Evolutionary conservation across 805 yeast genomes (phyloP).

Genomic region (Candida verbasci): DNA sequence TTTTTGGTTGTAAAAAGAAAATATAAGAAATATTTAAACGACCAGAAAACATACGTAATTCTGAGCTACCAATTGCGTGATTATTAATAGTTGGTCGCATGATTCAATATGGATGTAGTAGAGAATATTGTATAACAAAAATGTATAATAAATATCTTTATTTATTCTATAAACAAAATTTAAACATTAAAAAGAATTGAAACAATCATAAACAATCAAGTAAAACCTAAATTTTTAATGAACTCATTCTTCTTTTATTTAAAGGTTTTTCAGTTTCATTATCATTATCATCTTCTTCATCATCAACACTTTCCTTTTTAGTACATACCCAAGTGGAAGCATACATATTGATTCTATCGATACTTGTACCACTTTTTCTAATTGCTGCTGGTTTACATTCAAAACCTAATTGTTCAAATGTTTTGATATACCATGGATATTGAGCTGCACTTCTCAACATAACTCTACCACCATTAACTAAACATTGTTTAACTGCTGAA

Average conservation of each 20-base stretch:
- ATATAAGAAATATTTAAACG: too few relatives aligned
- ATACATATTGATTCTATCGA: slow-evolving; percentile 82
- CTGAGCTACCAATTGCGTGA: too few relatives aligned
- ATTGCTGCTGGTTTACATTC: slow-evolving; percentile 65
- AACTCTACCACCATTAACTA: slow-evolving; percentile 67
- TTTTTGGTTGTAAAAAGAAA: neutral
- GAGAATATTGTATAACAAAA: too few relatives aligned
- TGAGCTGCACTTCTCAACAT: slow-evolving; percentile 71
- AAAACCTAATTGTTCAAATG: slow-evolving; percentile 66
- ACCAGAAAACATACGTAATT: too few relatives aligned
- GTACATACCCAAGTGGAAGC: slow-evolving; percentile 87
- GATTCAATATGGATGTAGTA: neutral
- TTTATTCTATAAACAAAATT: too few relatives aligned
- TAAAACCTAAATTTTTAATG: slow-evolving; percentile 28
- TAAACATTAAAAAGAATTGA: too few relatives aligned
- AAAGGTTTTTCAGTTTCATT: slow-evolving; percentile 5
- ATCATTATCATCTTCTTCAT: slow-evolving; percentile 7
- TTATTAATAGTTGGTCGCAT: too few relatives aligned
- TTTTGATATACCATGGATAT: slow-evolving; percentile 72
- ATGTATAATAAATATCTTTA: too few relatives aligned
- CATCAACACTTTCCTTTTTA: slow-evolving; percentile 28
- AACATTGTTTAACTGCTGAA: slow-evolving; percentile 55
- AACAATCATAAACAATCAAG: too few relatives aligned
- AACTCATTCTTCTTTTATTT: slow-evolving; percentile 44
- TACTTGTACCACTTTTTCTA: slow-evolving; percentile 57